These are phyloP conservation scores for Galeopsis tetrahit DNA, from an alignment of 257 asterid species.

Conservation along the genomic window DNA sequence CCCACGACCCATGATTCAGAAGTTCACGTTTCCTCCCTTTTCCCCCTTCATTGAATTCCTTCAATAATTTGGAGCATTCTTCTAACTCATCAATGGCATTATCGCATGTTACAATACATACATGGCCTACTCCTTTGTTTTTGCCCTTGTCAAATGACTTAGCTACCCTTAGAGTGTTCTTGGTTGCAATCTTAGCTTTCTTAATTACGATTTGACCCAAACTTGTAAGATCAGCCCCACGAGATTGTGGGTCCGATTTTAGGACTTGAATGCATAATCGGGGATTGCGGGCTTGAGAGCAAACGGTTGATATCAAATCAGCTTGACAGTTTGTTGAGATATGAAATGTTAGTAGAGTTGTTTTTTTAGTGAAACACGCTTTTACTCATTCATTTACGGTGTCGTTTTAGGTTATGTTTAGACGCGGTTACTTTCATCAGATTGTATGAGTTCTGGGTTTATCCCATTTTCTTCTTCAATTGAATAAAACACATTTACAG, in stretches of 20 bases:
- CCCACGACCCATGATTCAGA: slow-evolving; percentile 46
- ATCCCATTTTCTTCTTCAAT: no score
- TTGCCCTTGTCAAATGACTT: background rate
- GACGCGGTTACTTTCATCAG: no score
- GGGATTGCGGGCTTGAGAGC: slow-evolving; percentile 22
- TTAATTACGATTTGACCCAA: slow-evolving; percentile 30
- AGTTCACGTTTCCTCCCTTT: background rate
- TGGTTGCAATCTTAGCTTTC: slow-evolving; percentile 9
- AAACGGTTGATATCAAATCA: slow-evolving; percentile 29
- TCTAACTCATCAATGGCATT: slow-evolving; percentile 24
- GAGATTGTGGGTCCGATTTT: slow-evolving; percentile 29
- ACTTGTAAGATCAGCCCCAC: slow-evolving; percentile 30
- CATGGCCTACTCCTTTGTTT: background rate
- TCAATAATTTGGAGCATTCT: slow-evolving; percentile 21
- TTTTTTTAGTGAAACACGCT: no score
- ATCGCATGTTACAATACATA: slow-evolving; percentile 37
- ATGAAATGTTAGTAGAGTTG: no score
- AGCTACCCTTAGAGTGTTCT: background rate
- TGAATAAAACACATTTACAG: no score
- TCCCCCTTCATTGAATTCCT: background rate
- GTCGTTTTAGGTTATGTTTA: no score
- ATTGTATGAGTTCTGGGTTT: no score
- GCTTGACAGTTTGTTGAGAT: no score
- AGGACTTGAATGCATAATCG: slow-evolving; percentile 14
- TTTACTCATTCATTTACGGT: no score